Conservation (phyloP, 129 eudicot genomes). For the Arctium lappa region DNA sequence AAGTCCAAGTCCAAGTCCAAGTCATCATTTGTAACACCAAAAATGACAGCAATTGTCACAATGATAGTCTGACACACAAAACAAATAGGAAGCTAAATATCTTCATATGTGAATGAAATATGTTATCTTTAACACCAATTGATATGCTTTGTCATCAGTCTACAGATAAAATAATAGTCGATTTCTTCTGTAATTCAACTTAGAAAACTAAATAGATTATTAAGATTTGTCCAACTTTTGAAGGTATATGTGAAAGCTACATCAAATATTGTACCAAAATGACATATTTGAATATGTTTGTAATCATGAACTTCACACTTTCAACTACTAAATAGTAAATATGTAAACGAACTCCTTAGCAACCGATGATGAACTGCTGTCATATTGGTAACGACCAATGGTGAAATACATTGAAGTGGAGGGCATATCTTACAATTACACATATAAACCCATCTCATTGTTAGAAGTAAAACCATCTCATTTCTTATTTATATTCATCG, state of each 20-base stretch:
- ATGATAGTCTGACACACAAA: conserved; percentile 50
- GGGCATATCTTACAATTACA: not conserved
- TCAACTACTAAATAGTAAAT: too few relatives aligned
- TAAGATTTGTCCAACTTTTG: not conserved
- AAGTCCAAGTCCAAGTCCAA: too few relatives aligned
- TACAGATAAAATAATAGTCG: not conserved
- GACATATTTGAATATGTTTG: not conserved
- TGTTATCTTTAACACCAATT: not conserved
- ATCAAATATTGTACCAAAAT: not conserved
- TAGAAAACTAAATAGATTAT: not conserved
- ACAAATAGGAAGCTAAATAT: too few relatives aligned
- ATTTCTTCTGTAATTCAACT: not conserved
- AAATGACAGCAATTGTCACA: conserved; percentile 48
- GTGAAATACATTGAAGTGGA: not conserved
- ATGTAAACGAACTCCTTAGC: too few relatives aligned
- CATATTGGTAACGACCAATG: not conserved
- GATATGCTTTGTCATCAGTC: not conserved
- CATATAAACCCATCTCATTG: too few relatives aligned
- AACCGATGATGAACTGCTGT: not conserved
- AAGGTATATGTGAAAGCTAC: not conserved
- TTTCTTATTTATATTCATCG: too few relatives aligned
- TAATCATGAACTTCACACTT: too few relatives aligned
- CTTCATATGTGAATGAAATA: not conserved
- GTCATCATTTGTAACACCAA: conserved; percentile 47
- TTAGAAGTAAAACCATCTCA: too few relatives aligned